Evolutionary conservation across 768 basidiomycete species (phyloP).

Genomic region (Boletus rex-veris): DNA sequence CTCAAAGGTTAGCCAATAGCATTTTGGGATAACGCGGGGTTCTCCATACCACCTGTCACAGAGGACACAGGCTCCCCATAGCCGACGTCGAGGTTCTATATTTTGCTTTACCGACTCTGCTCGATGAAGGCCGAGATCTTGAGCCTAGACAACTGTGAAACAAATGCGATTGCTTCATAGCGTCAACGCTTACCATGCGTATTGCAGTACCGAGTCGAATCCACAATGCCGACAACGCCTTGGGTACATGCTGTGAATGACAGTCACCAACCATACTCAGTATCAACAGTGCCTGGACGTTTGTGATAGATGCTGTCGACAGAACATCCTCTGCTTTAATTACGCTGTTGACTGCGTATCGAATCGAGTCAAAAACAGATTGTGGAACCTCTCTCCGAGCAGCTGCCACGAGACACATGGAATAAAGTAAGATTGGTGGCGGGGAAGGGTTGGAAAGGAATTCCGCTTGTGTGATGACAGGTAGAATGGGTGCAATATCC

Average conservation of each 20-base stretch:
- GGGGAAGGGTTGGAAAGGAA: conserved; percentile 75
- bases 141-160: conserved; percentile 57
- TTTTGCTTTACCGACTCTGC: conserved; percentile 82
- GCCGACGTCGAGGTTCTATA: conserved; percentile 80
- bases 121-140: conserved; percentile 93
- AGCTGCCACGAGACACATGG: conserved; percentile 91
- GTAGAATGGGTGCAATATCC: conserved; percentile 85
- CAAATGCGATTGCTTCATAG: conserved; percentile 2
- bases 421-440: conserved; percentile 82
- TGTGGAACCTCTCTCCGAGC: conserved; percentile 81
- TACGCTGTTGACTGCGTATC: conserved; percentile 80
- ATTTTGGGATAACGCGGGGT: neutral
- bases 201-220: conserved; percentile 85
- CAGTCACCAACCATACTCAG: conserved; percentile 85
- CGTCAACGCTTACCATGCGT: conserved; percentile 68
- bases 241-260: conserved; percentile 86
- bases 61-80: conserved; percentile 95
- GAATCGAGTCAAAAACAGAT: conserved; percentile 83
- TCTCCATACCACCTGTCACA: conserved; percentile 80
- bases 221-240: conserved; percentile 82
- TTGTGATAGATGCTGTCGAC: conserved; percentile 78
- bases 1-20: conserved; percentile 4
- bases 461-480: conserved; percentile 84
- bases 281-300: conserved; percentile 85
- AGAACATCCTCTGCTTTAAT: conserved; percentile 90